Base-by-base conservation (phyloP, 768 basidiomycete genomes). In the Lentinula guzmanii region DNA sequence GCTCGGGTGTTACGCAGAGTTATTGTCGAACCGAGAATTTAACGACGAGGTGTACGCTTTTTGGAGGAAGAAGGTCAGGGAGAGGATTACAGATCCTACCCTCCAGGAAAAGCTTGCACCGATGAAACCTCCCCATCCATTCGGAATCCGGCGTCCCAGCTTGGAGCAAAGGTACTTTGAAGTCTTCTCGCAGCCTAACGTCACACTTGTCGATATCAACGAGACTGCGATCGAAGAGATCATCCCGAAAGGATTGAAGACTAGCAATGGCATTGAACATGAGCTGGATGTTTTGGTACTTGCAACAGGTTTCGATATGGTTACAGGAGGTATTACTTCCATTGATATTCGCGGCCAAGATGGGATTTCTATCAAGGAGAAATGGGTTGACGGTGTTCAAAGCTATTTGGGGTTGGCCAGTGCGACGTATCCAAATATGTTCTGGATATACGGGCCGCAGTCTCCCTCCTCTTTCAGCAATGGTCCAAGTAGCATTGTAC, bases 351-450 rank as follows among this genome's bases (percentile, higher is more conserved):
- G 41, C 15, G 60, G 52, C 7, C 21, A 24, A 9, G 60, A 61
- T 16, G 60, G 52, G 4, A 18, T 41, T 5, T 8, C 52, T 18
- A 54, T 61, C 21, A 42, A 42, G 15, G 60, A 61, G 15, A 61
- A 61, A 48, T 61, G 52, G 60, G 24, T 28, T 5, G 15, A 18
- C 33, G 60, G 60, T 5, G 50, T 67, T 42, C 34, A 34, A 41
- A 65, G 63, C 8, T 62, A 67, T 46, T 55, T 67, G 7, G 66
- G 65, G 6, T 5, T 67, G 53, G 52, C 63, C 15, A 51, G 60
- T 21, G 53, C 52, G 13, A 52, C 43, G 1, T 67, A 59, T 51
- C 66, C 66, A 1, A 67, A 67, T 39, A 58, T 67, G 66, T 65
- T 67, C 41, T 67, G 48, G 43, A 52, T 59, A 3, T 65, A 61